Evolutionary conservation across 2,329 filamentous ascomycete species (phyloP).

Genomic region (Paramyrothecium roridum): DNA sequence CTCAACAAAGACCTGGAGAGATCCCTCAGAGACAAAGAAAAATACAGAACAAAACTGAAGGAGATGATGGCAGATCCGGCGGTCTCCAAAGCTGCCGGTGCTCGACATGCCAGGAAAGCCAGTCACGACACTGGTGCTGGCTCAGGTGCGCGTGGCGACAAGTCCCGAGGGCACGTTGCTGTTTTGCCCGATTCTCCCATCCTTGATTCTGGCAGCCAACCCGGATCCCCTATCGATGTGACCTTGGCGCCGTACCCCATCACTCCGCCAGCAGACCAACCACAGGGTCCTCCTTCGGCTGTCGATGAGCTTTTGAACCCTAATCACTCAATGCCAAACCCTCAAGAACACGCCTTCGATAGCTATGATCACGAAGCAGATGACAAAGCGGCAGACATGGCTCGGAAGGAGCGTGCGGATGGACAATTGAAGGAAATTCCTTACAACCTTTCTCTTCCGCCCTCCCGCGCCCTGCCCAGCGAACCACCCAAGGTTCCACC

Average conservation of each 20-base stretch:
- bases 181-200: constrained; percentile 42
- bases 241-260: constrained; percentile 61
- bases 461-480: constrained; percentile 53
- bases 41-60: constrained; percentile 86
- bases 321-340: constrained; percentile 56
- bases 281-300: constrained; percentile 35
- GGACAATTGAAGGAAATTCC: constrained; percentile 42
- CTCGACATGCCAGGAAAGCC: constrained; percentile 7
- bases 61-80: constrained; percentile 54
- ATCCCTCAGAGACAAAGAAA: constrained; percentile 89
- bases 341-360: constrained; percentile 57
- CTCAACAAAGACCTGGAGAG: constrained; percentile 93
- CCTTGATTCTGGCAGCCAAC: constrained; percentile 47
- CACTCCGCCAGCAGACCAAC: constrained; percentile 57
- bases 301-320: constrained; percentile 53
- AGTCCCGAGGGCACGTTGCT: constrained; percentile 14
- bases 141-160: constrained; percentile 18
- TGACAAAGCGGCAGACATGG: constrained; percentile 42
- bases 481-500: constrained; percentile 50
- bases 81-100: constrained; percentile 23
- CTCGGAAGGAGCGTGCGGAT: constrained; percentile 42
- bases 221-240: constrained; percentile 57
- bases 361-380: constrained; percentile 54
- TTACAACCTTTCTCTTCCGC: constrained; percentile 49
- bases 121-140: constrained; percentile 1